Evolutionary conservation across 2,329 filamentous ascomycete genomes (phyloP).

Genomic region (Colletotrichum zoysiae): DNA sequence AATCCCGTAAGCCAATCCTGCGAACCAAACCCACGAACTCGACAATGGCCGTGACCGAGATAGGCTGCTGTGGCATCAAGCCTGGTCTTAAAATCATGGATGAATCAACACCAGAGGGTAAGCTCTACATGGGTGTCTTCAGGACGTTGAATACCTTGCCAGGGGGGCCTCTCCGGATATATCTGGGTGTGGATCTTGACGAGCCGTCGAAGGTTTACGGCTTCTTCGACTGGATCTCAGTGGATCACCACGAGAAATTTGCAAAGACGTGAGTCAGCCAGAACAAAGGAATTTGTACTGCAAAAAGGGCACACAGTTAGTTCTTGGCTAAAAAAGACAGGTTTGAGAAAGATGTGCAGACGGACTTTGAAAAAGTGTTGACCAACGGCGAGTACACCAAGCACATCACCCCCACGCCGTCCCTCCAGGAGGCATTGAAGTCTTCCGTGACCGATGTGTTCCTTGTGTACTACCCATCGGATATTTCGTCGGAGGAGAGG

Average conservation of each 20-base stretch:
- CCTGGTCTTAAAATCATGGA: conserved; percentile 43
- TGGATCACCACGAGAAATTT: conserved; percentile 45
- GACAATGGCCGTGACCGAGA: conserved; percentile 43
- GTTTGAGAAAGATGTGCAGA: conserved; percentile 40
- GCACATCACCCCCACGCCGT: conserved; percentile 42
- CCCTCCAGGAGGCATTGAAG: conserved; percentile 38
- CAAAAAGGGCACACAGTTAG: not conserved
- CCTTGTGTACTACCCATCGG: conserved; percentile 38
- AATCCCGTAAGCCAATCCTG: not conserved
- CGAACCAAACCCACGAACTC: not conserved
- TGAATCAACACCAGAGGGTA: conserved; percentile 41
- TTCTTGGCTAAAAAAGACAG: conserved; percentile 20
- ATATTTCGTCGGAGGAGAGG: conserved; percentile 20
- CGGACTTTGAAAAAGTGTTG: conserved; percentile 43
- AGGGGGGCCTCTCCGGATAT: conserved; percentile 43
- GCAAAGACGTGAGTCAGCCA: conserved; percentile 41
- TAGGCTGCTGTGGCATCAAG: conserved; percentile 44
- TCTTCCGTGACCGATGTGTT: conserved; percentile 42
- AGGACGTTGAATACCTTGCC: conserved; percentile 34
- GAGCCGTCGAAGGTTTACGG: conserved; percentile 44
- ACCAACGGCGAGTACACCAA: conserved; percentile 43
- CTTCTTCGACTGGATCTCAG: conserved; percentile 47
- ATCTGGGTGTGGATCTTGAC: conserved; percentile 44
- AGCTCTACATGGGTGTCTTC: conserved; percentile 38
- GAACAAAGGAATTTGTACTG: not conserved